Evolutionary conservation across 2,329 filamentous ascomycete genomes (phyloP).

Genomic region (Hortaea werneckii): DNA sequence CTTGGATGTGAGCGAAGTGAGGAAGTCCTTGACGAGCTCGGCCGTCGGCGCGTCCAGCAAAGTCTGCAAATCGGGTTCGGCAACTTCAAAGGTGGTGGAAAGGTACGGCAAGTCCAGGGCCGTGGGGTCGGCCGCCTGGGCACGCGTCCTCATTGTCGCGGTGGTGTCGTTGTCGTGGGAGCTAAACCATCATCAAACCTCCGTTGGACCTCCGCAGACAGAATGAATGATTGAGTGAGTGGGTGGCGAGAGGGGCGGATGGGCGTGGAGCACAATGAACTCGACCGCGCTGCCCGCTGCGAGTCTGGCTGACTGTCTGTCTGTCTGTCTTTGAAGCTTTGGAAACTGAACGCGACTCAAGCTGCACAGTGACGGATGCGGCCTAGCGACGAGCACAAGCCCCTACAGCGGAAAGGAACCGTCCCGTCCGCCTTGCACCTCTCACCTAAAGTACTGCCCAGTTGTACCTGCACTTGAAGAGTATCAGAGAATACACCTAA

Average conservation of each 20-base stretch:
- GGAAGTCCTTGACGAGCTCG: conserved; percentile 65
- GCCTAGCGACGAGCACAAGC: background rate
- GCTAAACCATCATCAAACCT: background rate
- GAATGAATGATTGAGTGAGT: background rate
- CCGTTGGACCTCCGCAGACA: background rate
- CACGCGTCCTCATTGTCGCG: conserved; percentile 39
- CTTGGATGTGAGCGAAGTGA: conserved; percentile 65
- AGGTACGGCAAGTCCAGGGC: conserved; percentile 62
- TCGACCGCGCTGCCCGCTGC: no score
- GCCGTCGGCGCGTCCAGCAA: conserved; percentile 59
- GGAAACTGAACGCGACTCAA: background rate
- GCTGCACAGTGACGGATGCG: background rate
- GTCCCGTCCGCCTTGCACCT: no score
- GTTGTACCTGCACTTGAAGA: no score
- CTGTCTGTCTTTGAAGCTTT: background rate
- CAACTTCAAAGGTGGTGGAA: conserved; percentile 59
- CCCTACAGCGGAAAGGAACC: no score
- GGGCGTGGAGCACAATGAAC: no score
- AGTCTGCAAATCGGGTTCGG: conserved; percentile 52
- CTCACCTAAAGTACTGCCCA: no score
- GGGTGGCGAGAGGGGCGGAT: background rate
- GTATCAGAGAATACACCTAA: no score
- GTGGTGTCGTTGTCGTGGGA: background rate
- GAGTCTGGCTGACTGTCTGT: no score
- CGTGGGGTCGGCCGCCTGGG: conserved; percentile 37